Evolutionary conservation across 1,284 basidiomycete species (phyloP).

Genomic region (Cutaneotrichosporon sp.): DNA sequence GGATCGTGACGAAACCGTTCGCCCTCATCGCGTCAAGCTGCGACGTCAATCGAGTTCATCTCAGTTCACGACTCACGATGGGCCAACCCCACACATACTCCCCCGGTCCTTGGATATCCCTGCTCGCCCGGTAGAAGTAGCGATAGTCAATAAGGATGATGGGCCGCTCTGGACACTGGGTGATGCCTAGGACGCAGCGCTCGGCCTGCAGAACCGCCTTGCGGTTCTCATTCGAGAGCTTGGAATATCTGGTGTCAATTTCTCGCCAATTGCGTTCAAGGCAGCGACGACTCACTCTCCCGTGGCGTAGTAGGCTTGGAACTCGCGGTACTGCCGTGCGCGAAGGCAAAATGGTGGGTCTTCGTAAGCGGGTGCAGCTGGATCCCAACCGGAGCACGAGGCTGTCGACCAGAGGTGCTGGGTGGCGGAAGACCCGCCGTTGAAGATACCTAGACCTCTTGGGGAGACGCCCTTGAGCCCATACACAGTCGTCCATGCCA

Average conservation of each 20-base stretch:
- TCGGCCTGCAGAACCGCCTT: conserved; percentile 21
- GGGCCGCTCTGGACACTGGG: conserved; percentile 28
- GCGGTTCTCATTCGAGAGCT: not conserved
- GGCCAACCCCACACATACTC: not conserved
- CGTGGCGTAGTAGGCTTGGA: conserved; percentile 18
- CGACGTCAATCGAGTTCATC: not conserved
- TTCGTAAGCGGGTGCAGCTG: conserved; percentile 7
- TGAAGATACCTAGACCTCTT: too few species aligned
- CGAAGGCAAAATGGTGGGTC: conserved; percentile 33
- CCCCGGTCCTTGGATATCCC: not conserved
- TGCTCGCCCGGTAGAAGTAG: conserved; percentile 17
- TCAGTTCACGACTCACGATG: not conserved
- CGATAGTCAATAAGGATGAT: conserved; percentile 35
- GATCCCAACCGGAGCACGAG: conserved; percentile 25
- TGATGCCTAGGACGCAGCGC: conserved; percentile 28
- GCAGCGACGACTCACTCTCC: not conserved
- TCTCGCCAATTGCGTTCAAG: not conserved
- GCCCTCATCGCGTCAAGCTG: not conserved
- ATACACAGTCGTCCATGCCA: too few species aligned
- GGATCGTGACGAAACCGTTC: not conserved
- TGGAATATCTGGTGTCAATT: conserved; percentile 9
- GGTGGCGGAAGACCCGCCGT: too few species aligned
- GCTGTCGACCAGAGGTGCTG: too few species aligned
- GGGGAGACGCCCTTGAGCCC: too few species aligned
- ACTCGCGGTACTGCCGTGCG: conserved; percentile 36